These are phyloP conservation scores for Flaveria bidentis DNA, from an alignment of 129 eudicot genomes.

Conservation along the genomic window DNA sequence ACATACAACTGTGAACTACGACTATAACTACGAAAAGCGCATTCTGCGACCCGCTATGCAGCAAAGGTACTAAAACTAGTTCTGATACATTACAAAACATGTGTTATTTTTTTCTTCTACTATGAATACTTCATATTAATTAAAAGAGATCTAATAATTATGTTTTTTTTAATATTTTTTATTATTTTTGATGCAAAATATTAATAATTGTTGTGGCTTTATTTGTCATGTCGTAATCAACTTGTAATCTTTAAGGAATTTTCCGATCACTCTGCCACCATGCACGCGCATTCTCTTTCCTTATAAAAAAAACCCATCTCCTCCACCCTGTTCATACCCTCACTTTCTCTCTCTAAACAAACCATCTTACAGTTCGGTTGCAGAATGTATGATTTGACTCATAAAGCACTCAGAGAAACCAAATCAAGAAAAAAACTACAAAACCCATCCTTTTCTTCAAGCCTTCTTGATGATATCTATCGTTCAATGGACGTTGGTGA, in stretches of 20 bases:
- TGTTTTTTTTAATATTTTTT: no score
- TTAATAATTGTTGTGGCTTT: background rate
- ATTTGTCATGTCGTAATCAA: constrained; percentile 24
- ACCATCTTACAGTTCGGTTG: background rate
- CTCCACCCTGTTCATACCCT: constrained; percentile 25
- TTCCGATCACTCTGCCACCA: background rate
- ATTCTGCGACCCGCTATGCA: no score
- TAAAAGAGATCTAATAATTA: no score
- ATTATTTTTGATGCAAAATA: background rate
- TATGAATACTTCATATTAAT: background rate
- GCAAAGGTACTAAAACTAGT: no score
- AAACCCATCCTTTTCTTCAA: constrained; percentile 71
- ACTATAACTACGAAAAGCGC: no score
- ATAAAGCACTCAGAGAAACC: constrained; percentile 22
- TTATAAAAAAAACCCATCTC: constrained; percentile 25
- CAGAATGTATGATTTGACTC: constrained; percentile 47
- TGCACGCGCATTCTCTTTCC: constrained; percentile 37
- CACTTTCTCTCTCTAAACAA: constrained; percentile 15
- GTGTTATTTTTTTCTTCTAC: no score
- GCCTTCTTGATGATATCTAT: constrained; percentile 75
- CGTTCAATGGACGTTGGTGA: constrained; percentile 53
- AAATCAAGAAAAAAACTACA: constrained; percentile 42
- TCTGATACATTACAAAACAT: no score
- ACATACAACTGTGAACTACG: no score
- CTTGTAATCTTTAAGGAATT: background rate